Conservation (phyloP, 75 land plant genomes). For the Sequoia sempervirens region DNA sequence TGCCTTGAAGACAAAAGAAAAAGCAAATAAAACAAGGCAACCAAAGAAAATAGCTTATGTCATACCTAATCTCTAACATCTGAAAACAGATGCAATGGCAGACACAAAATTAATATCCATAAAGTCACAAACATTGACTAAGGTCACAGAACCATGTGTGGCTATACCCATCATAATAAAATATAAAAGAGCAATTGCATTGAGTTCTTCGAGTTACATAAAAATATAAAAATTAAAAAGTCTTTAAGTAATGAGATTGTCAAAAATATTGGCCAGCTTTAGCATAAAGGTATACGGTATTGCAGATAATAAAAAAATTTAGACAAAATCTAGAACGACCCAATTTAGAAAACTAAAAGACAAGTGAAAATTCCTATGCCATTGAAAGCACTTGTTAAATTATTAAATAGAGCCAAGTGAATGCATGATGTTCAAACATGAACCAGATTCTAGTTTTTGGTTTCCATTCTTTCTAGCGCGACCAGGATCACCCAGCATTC, state of each 20-base stretch:
- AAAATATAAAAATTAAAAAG: background rate
- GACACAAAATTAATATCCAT: background rate
- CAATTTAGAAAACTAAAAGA: background rate
- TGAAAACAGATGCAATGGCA: background rate
- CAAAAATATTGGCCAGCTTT: background rate
- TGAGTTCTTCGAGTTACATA: background rate
- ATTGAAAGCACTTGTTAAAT: background rate
- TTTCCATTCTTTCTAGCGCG: background rate
- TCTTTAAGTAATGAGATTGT: background rate
- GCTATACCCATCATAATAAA: background rate
- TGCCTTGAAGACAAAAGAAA: background rate
- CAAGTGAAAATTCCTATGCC: background rate
- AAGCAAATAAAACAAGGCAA: background rate
- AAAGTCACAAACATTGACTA: background rate
- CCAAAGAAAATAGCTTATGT: background rate
- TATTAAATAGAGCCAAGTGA: background rate
- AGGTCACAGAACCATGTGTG: background rate
- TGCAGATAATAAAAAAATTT: background rate
- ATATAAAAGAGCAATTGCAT: background rate
- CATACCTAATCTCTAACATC: background rate
- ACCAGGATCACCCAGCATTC: background rate
- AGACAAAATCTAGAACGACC: background rate
- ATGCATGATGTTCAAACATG: background rate
- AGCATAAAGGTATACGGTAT: background rate
- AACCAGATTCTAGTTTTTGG: background rate